Evolutionary conservation across 169 alveolate species (phyloP), one percentile per base, ranked within the genome.

Genomic region (Miamiensis avidus): DNA sequence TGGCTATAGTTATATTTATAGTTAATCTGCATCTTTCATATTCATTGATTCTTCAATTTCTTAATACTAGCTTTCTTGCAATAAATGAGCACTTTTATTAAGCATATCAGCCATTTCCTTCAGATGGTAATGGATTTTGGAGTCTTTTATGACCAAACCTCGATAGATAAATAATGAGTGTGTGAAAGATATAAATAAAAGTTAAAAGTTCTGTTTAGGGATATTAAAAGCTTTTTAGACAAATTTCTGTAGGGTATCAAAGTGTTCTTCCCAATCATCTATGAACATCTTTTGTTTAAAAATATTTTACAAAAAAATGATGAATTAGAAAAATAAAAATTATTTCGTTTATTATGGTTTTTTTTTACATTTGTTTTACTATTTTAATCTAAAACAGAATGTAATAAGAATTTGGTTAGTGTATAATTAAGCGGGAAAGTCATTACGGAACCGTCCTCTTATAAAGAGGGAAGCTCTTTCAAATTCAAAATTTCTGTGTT

Each of bases 391-490:
- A 77, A 25, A 0, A 77, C 31, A 25, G 82, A 33, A 33, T 77
- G 75, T 26, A 79, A 29, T 74, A 79, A 34, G 65, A 79, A 34
- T 64, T 79, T 27, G 20, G 65, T 29, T 6, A 79, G 75, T 29
- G 84, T 34, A n/a, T 79, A 64, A 64, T 79, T 79, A 26, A 79
- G 29, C 6, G 84, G 84, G 76, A 49, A 79, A 79, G 84, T 79
- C 11, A 79, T 79, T n/a, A n/a, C n/a, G n/a, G n/a, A n/a, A n/a
- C n/a, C n/a, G n/a, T n/a, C n/a, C n/a, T n/a, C n/a, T n/a, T n/a
- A n/a, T n/a, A n/a, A n/a, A n/a, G n/a, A n/a, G n/a, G n/a, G n/a
- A n/a, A n/a, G n/a, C n/a, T n/a, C n/a, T n/a, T n/a, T n/a, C n/a
- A n/a, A n/a, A n/a, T n/a, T n/a, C n/a, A n/a, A n/a, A n/a, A n/a